phyloP scores from a whole-genome alignment of 306 rosid genomes.

The Castanopsis chinensis region DNA sequence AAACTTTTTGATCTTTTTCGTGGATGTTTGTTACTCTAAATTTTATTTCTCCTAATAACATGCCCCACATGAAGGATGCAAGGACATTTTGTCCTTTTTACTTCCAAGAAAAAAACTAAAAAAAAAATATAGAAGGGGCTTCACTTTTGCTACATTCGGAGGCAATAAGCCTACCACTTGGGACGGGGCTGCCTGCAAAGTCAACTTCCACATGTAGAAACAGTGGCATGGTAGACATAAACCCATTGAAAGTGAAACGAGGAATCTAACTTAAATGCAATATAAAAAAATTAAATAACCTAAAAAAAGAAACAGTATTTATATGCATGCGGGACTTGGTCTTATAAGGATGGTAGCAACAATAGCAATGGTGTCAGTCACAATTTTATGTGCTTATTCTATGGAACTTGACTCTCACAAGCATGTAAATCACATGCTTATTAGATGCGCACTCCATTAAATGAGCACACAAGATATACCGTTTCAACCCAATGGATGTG shows the following conservation, averaged over 20 bases:
- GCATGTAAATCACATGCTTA: no score
- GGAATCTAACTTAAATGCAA: constrained; percentile 35
- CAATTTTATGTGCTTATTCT: no score
- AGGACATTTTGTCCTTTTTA: neutral
- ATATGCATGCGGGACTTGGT: constrained; percentile 29
- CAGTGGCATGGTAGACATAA: neutral
- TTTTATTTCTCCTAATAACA: neutral
- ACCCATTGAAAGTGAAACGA: constrained; percentile 27
- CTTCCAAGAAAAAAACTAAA: neutral
- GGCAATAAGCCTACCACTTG: neutral
- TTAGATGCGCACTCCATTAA: no score
- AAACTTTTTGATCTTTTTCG: neutral
- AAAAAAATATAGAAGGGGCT: neutral
- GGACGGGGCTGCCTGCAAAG: constrained; percentile 9
- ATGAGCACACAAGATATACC: no score
- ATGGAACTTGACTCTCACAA: rapidly evolving
- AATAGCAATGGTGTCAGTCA: neutral
- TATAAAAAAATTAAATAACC: no score
- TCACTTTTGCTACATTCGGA: neutral
- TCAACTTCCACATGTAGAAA: constrained; percentile 26
- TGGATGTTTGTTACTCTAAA: neutral
- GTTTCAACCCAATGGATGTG: no score
- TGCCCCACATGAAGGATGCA: neutral
- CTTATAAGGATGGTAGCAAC: neutral
- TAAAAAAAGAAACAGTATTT: neutral